Evolutionary conservation across 768 basidiomycete species (phyloP).

Genomic region (Chlorophyllum brunneum): DNA sequence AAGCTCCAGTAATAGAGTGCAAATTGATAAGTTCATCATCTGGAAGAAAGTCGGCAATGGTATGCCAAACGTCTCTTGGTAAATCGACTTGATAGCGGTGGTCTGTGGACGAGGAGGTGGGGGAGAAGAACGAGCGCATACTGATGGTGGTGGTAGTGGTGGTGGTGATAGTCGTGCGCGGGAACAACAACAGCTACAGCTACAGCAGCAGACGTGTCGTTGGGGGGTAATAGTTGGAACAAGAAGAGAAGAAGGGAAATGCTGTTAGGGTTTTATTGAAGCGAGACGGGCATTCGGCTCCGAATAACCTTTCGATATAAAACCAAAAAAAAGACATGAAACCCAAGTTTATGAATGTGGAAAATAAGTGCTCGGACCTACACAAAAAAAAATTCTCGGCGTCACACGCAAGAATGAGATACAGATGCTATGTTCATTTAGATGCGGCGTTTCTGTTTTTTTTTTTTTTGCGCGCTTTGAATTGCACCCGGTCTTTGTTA

Average conservation of each 20-base stretch:
- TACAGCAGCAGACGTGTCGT: too few relatives aligned
- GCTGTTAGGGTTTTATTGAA: constrained; percentile 10
- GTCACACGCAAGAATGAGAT: too few relatives aligned
- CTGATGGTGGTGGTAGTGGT: too few relatives aligned
- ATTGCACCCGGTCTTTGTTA: too few relatives aligned
- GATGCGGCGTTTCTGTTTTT: too few relatives aligned
- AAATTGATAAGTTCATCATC: constrained; percentile 22
- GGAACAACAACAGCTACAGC: too few relatives aligned
- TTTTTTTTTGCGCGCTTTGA: too few relatives aligned
- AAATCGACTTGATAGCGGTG: constrained; percentile 14
- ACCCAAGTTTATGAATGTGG: neutral
- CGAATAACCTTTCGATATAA: neutral
- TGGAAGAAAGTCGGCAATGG: constrained; percentile 25
- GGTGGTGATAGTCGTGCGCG: neutral
- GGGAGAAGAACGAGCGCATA: neutral
- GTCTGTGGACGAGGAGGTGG: neutral
- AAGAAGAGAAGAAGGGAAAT: neutral
- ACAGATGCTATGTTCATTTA: too few relatives aligned
- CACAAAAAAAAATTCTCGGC: too few relatives aligned
- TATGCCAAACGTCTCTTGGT: constrained; percentile 31
- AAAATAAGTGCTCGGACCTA: neutral
- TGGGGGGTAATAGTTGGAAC: too few relatives aligned
- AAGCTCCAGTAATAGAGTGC: constrained; percentile 27
- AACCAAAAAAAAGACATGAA: neutral
- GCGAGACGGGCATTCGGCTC: constrained; percentile 7